Percentiles rank a stretch among this genome's conserved stretches.
Evolutionary conservation across 2,329 filamentous ascomycete species (phyloP).

Genomic region (Meredithiella fracta): DNA sequence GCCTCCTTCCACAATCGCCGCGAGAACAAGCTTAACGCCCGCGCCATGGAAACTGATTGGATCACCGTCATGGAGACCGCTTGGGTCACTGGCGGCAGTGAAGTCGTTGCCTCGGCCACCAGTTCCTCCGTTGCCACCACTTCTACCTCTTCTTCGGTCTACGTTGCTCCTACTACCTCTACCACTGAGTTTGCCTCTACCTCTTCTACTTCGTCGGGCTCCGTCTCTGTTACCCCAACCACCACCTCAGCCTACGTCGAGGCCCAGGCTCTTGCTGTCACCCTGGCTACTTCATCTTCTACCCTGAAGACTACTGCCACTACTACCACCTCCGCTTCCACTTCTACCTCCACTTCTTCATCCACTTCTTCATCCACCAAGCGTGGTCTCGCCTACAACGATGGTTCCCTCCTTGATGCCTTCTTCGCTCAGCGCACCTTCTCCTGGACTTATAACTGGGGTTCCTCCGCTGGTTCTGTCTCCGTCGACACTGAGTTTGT

Average conservation of each 20-base stretch:
- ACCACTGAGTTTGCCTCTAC: conserved; percentile 1
- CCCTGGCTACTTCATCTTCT: not conserved
- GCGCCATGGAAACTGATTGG: conserved; percentile 23
- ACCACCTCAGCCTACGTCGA: conserved; percentile 13
- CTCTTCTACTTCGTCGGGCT: too few relatives aligned
- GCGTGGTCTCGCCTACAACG: conserved; percentile 55
- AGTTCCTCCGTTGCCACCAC: not conserved
- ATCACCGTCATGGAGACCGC: conserved; percentile 27
- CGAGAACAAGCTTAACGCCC: conserved; percentile 18
- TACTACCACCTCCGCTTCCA: conserved; percentile 7
- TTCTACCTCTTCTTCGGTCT: conserved; percentile 4
- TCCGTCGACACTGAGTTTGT: conserved; percentile 37
- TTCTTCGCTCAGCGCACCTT: conserved; percentile 27
- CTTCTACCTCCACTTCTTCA: conserved; percentile 12
- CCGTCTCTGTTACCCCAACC: not conserved
- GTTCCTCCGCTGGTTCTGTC: conserved; percentile 26
- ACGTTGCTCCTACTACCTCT: conserved; percentile 7
- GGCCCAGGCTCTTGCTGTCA: conserved; percentile 6
- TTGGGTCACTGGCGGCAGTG: conserved; percentile 22
- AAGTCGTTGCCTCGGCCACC: conserved; percentile 6
- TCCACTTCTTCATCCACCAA: conserved; percentile 26
- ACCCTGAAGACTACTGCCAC: not conserved
- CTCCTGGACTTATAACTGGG: conserved; percentile 58
- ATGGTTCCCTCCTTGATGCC: conserved; percentile 32
- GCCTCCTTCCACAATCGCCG: conserved; percentile 25